Percentiles rank a stretch among this genome's conserved stretches.
Evolutionary conservation across 495 filamentous ascomycete species (phyloP).

Genomic region (Lichina pygmaea): DNA sequence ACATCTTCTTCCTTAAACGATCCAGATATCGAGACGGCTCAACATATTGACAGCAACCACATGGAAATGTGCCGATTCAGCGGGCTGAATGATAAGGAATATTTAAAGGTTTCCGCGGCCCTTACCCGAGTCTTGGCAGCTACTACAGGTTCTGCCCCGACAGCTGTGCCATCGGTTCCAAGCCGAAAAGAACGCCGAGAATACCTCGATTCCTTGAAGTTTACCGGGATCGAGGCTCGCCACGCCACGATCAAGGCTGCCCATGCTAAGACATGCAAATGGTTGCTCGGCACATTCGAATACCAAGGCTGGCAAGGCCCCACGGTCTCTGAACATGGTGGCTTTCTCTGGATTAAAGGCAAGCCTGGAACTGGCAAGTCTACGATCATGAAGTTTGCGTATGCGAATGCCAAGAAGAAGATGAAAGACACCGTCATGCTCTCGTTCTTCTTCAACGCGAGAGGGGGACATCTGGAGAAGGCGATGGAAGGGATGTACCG

Average conservation of each 20-base stretch:
- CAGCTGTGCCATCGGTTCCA: not conserved
- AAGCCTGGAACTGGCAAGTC: slow-evolving; percentile 30
- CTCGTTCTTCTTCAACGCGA: slow-evolving; percentile 26
- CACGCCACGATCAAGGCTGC: slow-evolving; percentile 13
- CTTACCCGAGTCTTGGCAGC: slow-evolving; percentile 3
- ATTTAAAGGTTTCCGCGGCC: slow-evolving; percentile 9
- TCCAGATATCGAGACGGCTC: slow-evolving; percentile 5
- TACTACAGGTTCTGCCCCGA: not conserved
- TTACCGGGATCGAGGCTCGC: slow-evolving; percentile 15
- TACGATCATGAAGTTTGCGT: slow-evolving; percentile 21
- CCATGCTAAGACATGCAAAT: slow-evolving; percentile 19
- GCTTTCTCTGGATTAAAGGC: slow-evolving; percentile 30
- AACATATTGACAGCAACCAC: slow-evolving; percentile 13
- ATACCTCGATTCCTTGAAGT: slow-evolving; percentile 12
- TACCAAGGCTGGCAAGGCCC: slow-evolving; percentile 21
- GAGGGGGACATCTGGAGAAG: slow-evolving; percentile 21
- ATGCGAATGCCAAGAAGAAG: slow-evolving; percentile 5
- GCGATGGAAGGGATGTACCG: slow-evolving; percentile 27
- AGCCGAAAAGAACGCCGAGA: slow-evolving; percentile 2
- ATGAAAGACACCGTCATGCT: slow-evolving; percentile 7
- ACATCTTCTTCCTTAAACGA: slow-evolving; percentile 10
- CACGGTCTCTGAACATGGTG: slow-evolving; percentile 14
- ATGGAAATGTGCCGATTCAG: slow-evolving; percentile 18
- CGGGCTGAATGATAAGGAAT: slow-evolving; percentile 10
- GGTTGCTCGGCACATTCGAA: slow-evolving; percentile 17